These are phyloP conservation scores for Pelargonium fulgidum DNA, from an alignment of 441 rosid genomes.

Conservation along the genomic window DNA sequence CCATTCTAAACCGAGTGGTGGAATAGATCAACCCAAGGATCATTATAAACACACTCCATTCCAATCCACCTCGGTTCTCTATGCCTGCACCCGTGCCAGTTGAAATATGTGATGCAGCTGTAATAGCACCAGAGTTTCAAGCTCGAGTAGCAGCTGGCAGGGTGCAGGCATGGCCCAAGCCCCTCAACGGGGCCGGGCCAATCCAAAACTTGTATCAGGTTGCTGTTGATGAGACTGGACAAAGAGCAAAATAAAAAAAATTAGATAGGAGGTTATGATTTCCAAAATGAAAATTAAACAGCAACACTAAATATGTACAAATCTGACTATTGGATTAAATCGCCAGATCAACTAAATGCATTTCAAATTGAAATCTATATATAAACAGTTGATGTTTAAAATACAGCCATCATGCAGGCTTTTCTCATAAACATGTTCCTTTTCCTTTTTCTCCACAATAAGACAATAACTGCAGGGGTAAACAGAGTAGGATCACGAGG, in stretches of 20 bases:
- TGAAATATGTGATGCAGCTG: conserved; percentile 15
- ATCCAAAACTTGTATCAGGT: conserved; percentile 68
- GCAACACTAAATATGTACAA: neutral
- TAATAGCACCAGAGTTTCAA: conserved; percentile 23
- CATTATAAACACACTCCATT: conserved; percentile 15
- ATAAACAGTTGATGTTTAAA: neutral
- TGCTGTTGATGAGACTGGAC: conserved; percentile 61
- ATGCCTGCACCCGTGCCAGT: conserved; percentile 67
- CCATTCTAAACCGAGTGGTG: conserved; percentile 32
- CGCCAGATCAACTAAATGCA: neutral
- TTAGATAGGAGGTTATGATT: neutral
- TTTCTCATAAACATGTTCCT: neutral
- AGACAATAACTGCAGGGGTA: neutral
- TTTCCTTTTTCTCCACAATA: neutral
- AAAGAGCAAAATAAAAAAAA: neutral
- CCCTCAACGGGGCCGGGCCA: conserved; percentile 98
- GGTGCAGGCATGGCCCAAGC: conserved; percentile 90
- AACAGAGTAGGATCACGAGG: neutral
- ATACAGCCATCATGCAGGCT: neutral
- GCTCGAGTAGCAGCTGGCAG: conserved; percentile 42
- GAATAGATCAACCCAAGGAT: conserved; percentile 17
- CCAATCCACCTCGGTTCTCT: conserved; percentile 38
- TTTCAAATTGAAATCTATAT: neutral
- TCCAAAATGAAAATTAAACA: neutral
- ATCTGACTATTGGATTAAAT: neutral